A percentile compares a stretch with the other conserved stretches of the same genome.
phyloP scores from a whole-genome alignment of 169 alveolate species.

The Toxoplasma gondii region DNA sequence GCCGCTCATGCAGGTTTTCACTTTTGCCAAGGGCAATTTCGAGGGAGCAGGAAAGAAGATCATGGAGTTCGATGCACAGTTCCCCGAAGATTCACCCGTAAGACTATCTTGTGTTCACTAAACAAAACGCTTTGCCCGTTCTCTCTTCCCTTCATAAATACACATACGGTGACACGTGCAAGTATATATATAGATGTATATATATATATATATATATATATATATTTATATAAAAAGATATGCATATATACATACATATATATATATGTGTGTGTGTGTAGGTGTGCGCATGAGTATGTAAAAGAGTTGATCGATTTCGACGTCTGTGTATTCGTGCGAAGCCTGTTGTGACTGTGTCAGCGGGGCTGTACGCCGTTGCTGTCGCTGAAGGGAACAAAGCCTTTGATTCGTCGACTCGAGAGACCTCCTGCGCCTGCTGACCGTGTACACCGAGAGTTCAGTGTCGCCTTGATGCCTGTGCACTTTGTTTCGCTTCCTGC shows the following conservation, averaged over 20 bases:
- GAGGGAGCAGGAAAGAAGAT: conserved; percentile 5
- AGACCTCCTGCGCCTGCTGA: too few relatives aligned
- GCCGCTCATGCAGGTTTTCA: background rate
- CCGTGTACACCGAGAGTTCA: too few relatives aligned
- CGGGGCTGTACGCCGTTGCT: too few relatives aligned
- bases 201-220: conserved; percentile 3
- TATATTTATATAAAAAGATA: background rate
- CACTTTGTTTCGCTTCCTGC: too few relatives aligned
- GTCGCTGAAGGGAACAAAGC: too few relatives aligned
- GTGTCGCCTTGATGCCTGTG: too few relatives aligned
- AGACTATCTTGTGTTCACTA: background rate
- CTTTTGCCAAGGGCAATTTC: conserved; percentile 4
- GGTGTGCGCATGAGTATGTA: background rate
- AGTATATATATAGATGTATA: background rate
- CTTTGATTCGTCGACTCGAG: too few relatives aligned
- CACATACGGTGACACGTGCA: background rate
- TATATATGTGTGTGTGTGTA: background rate
- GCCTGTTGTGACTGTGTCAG: background rate
- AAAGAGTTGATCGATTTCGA: background rate
- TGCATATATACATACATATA: background rate
- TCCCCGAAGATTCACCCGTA: background rate
- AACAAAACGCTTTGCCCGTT: too few relatives aligned
- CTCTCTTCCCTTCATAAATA: too few relatives aligned
- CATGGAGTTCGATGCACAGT: background rate
- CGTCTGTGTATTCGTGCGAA: background rate